Conservation (phyloP, 176 grass and related monocot genomes). For the Zea luxurians region DNA sequence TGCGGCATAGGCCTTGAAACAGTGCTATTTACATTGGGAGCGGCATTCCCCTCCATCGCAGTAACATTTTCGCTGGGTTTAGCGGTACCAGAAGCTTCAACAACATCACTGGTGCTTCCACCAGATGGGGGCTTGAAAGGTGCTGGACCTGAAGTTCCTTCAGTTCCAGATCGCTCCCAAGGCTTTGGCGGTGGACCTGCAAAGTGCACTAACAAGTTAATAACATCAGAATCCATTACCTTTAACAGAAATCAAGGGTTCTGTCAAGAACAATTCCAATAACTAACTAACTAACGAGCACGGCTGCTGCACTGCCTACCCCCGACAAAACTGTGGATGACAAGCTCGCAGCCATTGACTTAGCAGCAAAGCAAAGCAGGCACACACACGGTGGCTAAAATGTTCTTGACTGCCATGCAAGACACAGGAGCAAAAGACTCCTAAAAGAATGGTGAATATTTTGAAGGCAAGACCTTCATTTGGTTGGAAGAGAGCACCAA, state of each 20-base stretch:
- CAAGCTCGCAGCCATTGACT: neutral
- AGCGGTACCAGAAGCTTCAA: constrained; percentile 88
- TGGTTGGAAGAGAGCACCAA: neutral
- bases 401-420: neutral
- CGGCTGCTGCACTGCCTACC: neutral
- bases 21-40: constrained; percentile 44
- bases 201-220: neutral
- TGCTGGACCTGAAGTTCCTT: constrained; percentile 51
- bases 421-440: neutral
- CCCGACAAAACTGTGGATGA: neutral
- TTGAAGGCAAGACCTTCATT: neutral
- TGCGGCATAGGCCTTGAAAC: constrained; percentile 56
- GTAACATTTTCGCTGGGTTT: constrained; percentile 78
- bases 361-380: constrained; percentile 5
- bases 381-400: neutral
- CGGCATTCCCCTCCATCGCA: constrained; percentile 36
- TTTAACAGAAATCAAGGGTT: neutral
- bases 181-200: constrained; percentile 69
- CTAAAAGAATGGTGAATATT: neutral
- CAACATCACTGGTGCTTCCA: constrained; percentile 78
- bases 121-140: constrained; percentile 80
- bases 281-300: neutral
- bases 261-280: too few relatives aligned
- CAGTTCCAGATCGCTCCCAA: constrained; percentile 69
- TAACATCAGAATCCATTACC: neutral